Base-by-base conservation (phyloP, 129 eudicot species). In the Arctium minus region DNA sequence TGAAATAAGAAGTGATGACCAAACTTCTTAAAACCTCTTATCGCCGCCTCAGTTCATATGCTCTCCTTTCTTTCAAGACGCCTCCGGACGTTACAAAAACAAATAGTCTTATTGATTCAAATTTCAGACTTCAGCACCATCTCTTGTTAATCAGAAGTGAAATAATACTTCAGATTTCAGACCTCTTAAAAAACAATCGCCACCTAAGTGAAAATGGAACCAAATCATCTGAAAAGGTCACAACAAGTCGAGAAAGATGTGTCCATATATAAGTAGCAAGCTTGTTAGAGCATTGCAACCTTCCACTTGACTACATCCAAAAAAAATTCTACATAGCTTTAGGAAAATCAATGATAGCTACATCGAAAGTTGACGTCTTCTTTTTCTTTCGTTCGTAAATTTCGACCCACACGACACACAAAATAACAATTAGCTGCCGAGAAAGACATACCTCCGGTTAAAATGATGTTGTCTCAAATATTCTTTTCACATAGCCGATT, bases 381-480 rank as follows among this genome's bases (percentile, higher is more conserved):
- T 29, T 42, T 50, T 67, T 72, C 10, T 73, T 32, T 50, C 53
- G 6, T 83, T 71, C 44, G 40, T 78, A 77, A n/a, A 71, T 83
- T 13, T 27, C 48, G 12, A 18, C 8, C 35, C 77, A 73, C 44
- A 73, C 33, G 31, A 77, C 48, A 56, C 60, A 68, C 32, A 17
- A 9, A 36, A 56, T 48, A 68, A 18, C 70, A 48, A 11, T 38
- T 50, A 72, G 32, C 38, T 22, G 27, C 27, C 4, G 35, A 75
- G 37, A 68, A 72, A 72, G 40, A 79, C 87, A 79, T 36, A 67
- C 68, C 32, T 71, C 39, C 38, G 73, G 86, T 71, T 83, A 83
- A 83, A 78, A 18, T 81, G 13, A 9, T 27, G 80, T 68, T 75
- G 31, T 67, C 86, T 50, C 32, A 74, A 10, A 73, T 84, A 72